These are phyloP conservation scores for Saussurea involucrata DNA, from an alignment of 129 eudicot genomes.

Conservation along the genomic window DNA sequence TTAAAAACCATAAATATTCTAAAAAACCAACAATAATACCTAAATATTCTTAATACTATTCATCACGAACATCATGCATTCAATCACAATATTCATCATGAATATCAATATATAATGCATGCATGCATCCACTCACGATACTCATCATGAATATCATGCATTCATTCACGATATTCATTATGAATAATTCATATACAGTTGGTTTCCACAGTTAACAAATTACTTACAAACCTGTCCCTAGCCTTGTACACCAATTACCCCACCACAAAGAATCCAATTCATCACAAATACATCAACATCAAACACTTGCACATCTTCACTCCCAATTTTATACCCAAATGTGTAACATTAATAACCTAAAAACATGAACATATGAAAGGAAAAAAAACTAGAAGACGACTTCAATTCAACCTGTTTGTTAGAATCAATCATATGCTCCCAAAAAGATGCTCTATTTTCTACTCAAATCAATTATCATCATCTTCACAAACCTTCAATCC, in stretches of 20 bases:
- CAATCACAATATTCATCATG: too few relatives aligned
- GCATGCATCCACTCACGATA: not conserved
- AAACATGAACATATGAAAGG: not conserved
- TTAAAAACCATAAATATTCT: too few relatives aligned
- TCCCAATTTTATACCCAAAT: not conserved
- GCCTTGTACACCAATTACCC: not conserved
- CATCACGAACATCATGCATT: not conserved
- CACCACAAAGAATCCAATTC: not conserved
- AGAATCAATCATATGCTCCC: not conserved
- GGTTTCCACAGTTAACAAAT: not conserved
- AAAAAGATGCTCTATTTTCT: not conserved
- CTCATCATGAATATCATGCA: not conserved
- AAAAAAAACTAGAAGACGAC: not conserved
- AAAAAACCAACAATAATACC: too few relatives aligned
- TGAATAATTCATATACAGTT: not conserved
- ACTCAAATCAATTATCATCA: not conserved
- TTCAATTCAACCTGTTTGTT: not conserved
- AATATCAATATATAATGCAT: too few relatives aligned
- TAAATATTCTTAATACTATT: too few relatives aligned
- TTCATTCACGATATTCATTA: not conserved
- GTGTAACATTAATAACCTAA: not conserved
- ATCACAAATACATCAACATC: not conserved
- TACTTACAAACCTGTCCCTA: not conserved
- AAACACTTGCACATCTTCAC: not conserved
- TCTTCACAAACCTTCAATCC: constrained; percentile 22